Percentiles rank a stretch among this genome's conserved stretches.
Conservation (phyloP, 169 alveolate genomes). For the Plasmodium fragile region DNA sequence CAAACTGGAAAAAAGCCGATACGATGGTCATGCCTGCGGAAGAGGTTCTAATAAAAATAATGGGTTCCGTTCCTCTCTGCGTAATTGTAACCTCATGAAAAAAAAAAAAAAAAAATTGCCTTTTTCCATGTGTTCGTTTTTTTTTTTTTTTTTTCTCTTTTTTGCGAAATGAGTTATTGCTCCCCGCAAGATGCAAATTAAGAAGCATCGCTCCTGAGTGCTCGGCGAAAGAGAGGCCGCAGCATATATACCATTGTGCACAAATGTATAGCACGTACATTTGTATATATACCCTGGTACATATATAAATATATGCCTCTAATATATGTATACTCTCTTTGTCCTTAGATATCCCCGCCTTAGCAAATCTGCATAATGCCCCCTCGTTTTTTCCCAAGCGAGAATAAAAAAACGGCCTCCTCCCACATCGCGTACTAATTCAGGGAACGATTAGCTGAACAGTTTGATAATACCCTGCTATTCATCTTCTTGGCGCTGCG, state of each 20-base stretch:
- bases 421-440: not conserved
- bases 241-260: not conserved
- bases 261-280: not conserved
- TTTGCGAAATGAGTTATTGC: not conserved
- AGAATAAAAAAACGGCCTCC: not conserved
- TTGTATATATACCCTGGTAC: not conserved
- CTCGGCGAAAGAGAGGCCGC: not conserved
- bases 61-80: not conserved
- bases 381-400: not conserved
- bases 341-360: not conserved
- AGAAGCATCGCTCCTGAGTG: not conserved
- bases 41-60: not conserved
- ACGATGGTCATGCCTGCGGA: not conserved
- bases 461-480: not conserved
- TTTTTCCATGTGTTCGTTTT: not conserved
- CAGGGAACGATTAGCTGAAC: not conserved
- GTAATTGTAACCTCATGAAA: not conserved
- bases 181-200: not conserved
- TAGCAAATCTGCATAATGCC: not conserved
- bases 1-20: not conserved
- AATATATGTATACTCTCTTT: not conserved
- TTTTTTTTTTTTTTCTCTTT: not conserved
- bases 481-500: not conserved
- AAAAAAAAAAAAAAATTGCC: not conserved
- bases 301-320: not conserved